These are phyloP conservation scores for Paraphaeosphaeria minitans DNA, from an alignment of 2,329 filamentous ascomycete genomes.

Conservation along the genomic window DNA sequence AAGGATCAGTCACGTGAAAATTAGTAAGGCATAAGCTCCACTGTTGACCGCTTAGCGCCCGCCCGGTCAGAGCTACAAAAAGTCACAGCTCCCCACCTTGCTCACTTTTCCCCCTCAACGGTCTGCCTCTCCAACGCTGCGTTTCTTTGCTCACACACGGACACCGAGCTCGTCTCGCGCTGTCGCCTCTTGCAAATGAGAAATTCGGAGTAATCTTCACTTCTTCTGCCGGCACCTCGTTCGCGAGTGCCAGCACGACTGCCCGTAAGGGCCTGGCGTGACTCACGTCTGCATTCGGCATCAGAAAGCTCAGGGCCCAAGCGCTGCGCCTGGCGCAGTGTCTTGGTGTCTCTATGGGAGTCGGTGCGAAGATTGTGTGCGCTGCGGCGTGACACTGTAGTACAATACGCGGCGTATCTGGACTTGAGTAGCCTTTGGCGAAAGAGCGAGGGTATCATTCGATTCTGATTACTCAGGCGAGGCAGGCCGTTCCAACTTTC, in stretches of 20 bases:
- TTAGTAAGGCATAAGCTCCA: too few relatives aligned
- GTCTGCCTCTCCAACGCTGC: constrained; percentile 88
- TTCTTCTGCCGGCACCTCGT: constrained; percentile 47
- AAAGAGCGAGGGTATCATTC: constrained; percentile 68
- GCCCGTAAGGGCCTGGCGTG: constrained; percentile 88
- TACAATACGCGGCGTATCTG: constrained; percentile 89
- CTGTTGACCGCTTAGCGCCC: constrained; percentile 25
- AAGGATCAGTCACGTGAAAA: too few relatives aligned
- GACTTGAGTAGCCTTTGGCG: constrained; percentile 46
- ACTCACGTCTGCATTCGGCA: constrained; percentile 83
- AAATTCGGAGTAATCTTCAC: constrained; percentile 99
- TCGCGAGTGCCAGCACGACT: constrained; percentile 57
- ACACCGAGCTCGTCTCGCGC: constrained; percentile 42
- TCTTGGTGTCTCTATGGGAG: constrained; percentile 74
- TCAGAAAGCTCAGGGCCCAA: constrained; percentile 81
- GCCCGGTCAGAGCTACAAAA: constrained; percentile 40
- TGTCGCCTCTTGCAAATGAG: constrained; percentile 74
- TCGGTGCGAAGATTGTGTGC: constrained; percentile 90
- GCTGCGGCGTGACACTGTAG: constrained; percentile 79
- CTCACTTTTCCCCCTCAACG: constrained; percentile 62
- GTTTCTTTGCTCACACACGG: constrained; percentile 92
- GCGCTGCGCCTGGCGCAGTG: constrained; percentile 12
- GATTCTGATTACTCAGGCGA: constrained; percentile 92
- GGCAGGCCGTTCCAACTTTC: constrained; percentile 71
- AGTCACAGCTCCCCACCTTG: constrained; percentile 24